Evolutionary conservation across 2,329 filamentous ascomycete genomes (phyloP), one percentile per base, ranked within the genome.

Genomic region (Penicillium frequentans): DNA sequence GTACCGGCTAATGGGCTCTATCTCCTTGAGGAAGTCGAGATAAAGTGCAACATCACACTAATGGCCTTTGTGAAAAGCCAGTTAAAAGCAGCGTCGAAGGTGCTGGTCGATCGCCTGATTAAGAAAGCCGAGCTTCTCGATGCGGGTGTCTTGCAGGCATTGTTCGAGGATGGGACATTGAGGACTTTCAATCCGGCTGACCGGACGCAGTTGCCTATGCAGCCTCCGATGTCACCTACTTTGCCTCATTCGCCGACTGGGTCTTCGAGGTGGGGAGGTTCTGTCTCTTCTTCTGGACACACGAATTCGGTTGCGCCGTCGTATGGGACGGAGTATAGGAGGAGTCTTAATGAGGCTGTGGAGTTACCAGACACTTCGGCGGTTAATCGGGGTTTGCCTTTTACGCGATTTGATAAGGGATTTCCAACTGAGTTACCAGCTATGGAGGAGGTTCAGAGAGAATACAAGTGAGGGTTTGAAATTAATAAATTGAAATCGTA

Each of bases 1-100:
- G 84, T 82, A 0, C 90, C 91, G 0, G 74, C 81, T 23, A 78
- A 84, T 42, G 91, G 91, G 0, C 77, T 96, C 13, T 96, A 92
- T 70, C 78, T 96, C 43, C 82, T 89, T n/a, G 91, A 96, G 78
- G 91, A 96, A 63, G 87, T 95, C 49, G 88, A 91, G 61, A 86
- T 96, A 80, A 84, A 84, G 56, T 96, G 91, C 77, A 93, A 92
- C 67, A 78, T 91, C 56, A 78, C 95, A 60, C 84, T 95, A 78
- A 82, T 86, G 0, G 76, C 78, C 8, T 96, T 96, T 68, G 89
- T 96, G 57, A 93, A 90, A 79, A 90, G 86, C 75, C 95, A 90
- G 14, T 81, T 96, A 46, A 90, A 90, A 67, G 90, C 89, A 68
- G 85, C 90, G 0, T 91, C 96, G 67, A 82, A 80, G 10, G 79